These are phyloP conservation scores for Psilocybe cubensis DNA, from an alignment of 768 basidiomycete species.

Conservation along the genomic window DNA sequence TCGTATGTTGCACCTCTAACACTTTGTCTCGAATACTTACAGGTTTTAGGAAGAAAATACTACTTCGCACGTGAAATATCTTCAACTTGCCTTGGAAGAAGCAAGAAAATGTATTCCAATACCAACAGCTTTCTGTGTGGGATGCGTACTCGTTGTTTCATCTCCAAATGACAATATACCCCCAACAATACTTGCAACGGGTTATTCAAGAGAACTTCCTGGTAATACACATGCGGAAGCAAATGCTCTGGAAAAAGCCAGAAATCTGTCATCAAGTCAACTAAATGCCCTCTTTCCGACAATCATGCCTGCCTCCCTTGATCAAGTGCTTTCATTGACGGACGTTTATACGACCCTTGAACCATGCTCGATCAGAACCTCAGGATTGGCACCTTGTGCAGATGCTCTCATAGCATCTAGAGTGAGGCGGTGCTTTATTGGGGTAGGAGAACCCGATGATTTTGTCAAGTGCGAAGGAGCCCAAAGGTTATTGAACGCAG, in stretches of 20 bases:
- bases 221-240: slow-evolving; percentile 99
- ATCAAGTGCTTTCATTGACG: slow-evolving; percentile 56
- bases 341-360: slow-evolving; percentile 97
- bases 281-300: slow-evolving; percentile 48
- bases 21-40: neutral
- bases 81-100: slow-evolving; percentile 70
- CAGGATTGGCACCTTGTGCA: slow-evolving; percentile 85
- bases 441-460: slow-evolving; percentile 89
- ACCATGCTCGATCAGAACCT: slow-evolving; percentile 90
- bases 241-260: slow-evolving; percentile 82
- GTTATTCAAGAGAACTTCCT: slow-evolving; percentile 87
- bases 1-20: slow-evolving; percentile 5
- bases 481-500: slow-evolving; percentile 66
- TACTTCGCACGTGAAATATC: slow-evolving; percentile 40
- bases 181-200: slow-evolving; percentile 69
- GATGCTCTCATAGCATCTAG: slow-evolving; percentile 76
- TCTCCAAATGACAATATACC: slow-evolving; percentile 37
- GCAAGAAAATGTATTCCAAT: slow-evolving; percentile 72
- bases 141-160: slow-evolving; percentile 70
- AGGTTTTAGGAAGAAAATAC: slow-evolving; percentile 7
- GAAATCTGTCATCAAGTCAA: slow-evolving; percentile 43
- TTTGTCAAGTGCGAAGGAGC: slow-evolving; percentile 95
- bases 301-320: slow-evolving; percentile 35
- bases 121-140: slow-evolving; percentile 89
- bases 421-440: slow-evolving; percentile 81